Percentiles rank a stretch among this genome's conserved stretches.
Conservation (phyloP, 208 protist genomes). For the Leishmania mexicana region DNA sequence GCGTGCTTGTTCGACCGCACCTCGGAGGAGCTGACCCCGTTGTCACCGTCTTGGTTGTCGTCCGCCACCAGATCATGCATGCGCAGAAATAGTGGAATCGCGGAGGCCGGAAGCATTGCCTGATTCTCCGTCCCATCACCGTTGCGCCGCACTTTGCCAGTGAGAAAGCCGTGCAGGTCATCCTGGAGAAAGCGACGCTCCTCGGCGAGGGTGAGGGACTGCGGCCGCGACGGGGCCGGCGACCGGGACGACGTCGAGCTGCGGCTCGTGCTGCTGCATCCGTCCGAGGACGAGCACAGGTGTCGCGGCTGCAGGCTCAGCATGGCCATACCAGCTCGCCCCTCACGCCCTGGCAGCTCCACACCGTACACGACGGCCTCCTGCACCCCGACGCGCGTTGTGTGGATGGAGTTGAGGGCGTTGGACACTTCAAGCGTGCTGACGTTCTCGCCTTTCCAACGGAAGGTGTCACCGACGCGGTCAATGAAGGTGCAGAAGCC, state of each 20-base stretch:
- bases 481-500: conserved; percentile 83
- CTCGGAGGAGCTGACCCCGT: not conserved
- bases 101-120: conserved; percentile 39
- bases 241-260: not conserved
- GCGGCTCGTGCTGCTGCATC: not conserved
- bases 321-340: conserved; percentile 70
- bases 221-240: not conserved
- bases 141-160: conserved; percentile 12
- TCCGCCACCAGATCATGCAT: conserved; percentile 24
- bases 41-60: not conserved
- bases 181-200: conserved; percentile 52
- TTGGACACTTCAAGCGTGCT: conserved; percentile 73
- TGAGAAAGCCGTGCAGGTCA: conserved; percentile 45
- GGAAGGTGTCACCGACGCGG: conserved; percentile 79
- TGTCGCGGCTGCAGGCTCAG: conserved; percentile 33
- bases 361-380: conserved; percentile 81
- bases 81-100: conserved; percentile 56
- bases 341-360: conserved; percentile 46
- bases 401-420: conserved; percentile 37
- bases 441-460: conserved; percentile 88
- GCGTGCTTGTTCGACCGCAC: too few species aligned
- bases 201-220: conserved; percentile 22
- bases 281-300: not conserved
- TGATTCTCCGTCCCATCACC: conserved; percentile 27
- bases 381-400: conserved; percentile 34